These are phyloP conservation scores for Quercus aquifolioides DNA, from an alignment of 306 rosid genomes.

Conservation along the genomic window DNA sequence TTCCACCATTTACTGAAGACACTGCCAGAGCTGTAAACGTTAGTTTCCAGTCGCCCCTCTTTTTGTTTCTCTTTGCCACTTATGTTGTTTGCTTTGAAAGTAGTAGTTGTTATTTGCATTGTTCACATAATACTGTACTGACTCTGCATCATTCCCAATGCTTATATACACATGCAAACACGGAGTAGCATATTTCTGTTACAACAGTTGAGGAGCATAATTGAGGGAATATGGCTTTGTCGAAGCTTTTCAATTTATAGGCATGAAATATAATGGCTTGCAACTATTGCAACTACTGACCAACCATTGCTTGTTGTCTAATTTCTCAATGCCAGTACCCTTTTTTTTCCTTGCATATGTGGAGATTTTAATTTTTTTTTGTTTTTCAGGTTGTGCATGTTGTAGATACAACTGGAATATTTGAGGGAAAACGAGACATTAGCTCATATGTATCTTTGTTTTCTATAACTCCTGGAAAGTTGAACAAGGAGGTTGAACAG, in stretches of 20 bases:
- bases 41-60: constrained; percentile 26
- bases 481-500: constrained; percentile 67
- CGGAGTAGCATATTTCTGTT: background rate
- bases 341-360: background rate
- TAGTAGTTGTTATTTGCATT: constrained; percentile 4
- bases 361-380: background rate
- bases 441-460: constrained; percentile 66
- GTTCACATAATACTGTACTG: background rate
- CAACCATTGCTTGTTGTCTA: background rate
- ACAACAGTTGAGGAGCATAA: background rate
- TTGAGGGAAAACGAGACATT: constrained; percentile 43
- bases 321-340: background rate
- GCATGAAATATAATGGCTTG: no score
- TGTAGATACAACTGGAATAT: constrained; percentile 59
- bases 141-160: background rate
- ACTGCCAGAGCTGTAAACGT: constrained; percentile 85
- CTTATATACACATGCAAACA: background rate
- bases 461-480: constrained; percentile 88
- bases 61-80: constrained; percentile 1
- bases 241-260: background rate
- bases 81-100: background rate
- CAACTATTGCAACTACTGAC: background rate
- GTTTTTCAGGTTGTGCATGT: constrained; percentile 84
- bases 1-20: constrained; percentile 77
- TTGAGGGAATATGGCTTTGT: background rate